phyloP scores from a whole-genome alignment of 768 basidiomycete species.

The Termitomyces sp. region DNA sequence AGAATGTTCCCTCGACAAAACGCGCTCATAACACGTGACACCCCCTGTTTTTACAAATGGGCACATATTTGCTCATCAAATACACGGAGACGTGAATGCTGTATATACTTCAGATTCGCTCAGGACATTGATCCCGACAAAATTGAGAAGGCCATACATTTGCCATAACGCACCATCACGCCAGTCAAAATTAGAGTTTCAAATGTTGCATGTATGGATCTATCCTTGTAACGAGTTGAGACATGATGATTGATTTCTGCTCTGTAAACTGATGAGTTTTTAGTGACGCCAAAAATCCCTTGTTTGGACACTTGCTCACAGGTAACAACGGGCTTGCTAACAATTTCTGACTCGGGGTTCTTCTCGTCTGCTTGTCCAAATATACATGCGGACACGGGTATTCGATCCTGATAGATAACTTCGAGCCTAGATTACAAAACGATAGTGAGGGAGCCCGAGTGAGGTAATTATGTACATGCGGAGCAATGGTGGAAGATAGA shows the following conservation, averaged over 20 bases:
- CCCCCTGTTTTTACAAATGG: too few species aligned
- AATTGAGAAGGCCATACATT: neutral
- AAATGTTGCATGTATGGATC: conserved; percentile 2
- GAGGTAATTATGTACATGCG: conserved; percentile 9
- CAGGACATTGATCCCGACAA: neutral
- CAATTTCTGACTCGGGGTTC: conserved; percentile 8
- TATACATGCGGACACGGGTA: conserved; percentile 4
- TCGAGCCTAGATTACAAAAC: conserved; percentile 2
- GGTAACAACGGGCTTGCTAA: conserved; percentile 9
- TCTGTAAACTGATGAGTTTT: conserved; percentile 1
- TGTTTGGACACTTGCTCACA: conserved; percentile 15
- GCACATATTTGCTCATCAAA: too few species aligned
- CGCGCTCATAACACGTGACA: conserved; percentile 9
- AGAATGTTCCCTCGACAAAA: neutral
- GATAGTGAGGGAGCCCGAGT: neutral
- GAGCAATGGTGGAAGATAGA: neutral
- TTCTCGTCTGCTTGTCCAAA: neutral
- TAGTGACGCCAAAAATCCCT: conserved; percentile 12
- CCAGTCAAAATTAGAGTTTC: conserved; percentile 11
- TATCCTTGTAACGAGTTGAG: conserved; percentile 9
- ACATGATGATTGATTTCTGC: neutral
- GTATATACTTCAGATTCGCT: neutral
- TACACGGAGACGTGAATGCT: neutral
- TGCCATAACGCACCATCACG: conserved; percentile 2
- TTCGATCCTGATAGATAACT: neutral